Conservation (phyloP, 345 rosid species). For the Arabidopsis arenosa region DNA sequence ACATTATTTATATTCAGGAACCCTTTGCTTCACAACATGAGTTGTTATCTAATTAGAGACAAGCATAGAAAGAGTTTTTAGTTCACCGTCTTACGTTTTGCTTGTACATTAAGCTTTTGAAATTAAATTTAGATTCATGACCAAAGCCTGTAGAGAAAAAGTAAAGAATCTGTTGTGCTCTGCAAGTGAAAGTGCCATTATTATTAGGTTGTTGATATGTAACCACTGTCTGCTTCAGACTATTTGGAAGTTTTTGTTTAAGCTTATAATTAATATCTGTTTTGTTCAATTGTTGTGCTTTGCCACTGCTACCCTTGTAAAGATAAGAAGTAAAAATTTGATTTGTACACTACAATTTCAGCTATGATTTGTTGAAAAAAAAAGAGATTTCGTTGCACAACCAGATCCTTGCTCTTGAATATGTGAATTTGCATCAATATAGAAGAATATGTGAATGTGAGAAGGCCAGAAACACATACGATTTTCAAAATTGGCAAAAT, state of each 20-base stretch:
- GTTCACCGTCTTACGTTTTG: conserved; percentile 10
- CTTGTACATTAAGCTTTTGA: conserved; percentile 14
- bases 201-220: conserved; percentile 15
- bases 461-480: conserved; percentile 5
- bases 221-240: conserved; percentile 15
- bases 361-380: no score
- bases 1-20: conserved; percentile 13
- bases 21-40: conserved; percentile 22
- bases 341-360: neutral
- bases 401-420: neutral
- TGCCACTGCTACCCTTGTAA: neutral
- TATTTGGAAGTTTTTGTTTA: conserved; percentile 6
- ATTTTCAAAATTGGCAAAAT: conserved; percentile 32
- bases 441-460: neutral
- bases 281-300: conserved; percentile 2
- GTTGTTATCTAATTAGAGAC: conserved; percentile 29
- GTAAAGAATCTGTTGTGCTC: conserved; percentile 6
- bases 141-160: conserved; percentile 10
- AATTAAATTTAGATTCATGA: conserved; percentile 23
- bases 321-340: neutral
- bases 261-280: neutral
- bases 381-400: neutral
- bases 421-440: neutral
- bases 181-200: conserved; percentile 23
- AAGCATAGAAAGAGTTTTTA: conserved; percentile 17